These are phyloP conservation scores for Aspergillus glaucus DNA, from an alignment of 2,329 filamentous ascomycete genomes.

Conservation along the genomic window DNA sequence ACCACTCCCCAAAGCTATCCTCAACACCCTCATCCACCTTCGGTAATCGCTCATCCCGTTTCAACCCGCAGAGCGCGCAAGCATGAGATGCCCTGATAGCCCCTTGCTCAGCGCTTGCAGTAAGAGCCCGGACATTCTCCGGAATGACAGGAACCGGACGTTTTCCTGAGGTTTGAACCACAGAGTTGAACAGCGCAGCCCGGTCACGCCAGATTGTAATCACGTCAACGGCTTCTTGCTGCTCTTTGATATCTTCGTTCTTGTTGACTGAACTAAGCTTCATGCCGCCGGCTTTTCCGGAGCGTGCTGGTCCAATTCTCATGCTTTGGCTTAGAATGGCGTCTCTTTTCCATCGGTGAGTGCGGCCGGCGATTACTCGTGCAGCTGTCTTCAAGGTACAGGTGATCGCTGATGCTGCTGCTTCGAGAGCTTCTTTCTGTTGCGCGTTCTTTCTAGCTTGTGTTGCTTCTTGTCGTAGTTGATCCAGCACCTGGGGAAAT, in stretches of 20 bases:
- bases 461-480: conserved; percentile 60
- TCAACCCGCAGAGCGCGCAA: conserved; percentile 82
- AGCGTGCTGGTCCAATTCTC: conserved; percentile 70
- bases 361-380: conserved; percentile 78
- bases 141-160: conserved; percentile 61
- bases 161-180: conserved; percentile 36
- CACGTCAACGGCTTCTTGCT: conserved; percentile 75
- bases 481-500: conserved; percentile 64
- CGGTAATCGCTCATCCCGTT: conserved; percentile 72
- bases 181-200: conserved; percentile 66
- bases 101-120: conserved; percentile 55
- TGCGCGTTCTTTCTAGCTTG: conserved; percentile 57
- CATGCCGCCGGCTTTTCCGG: conserved; percentile 73
- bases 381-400: conserved; percentile 53
- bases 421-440: conserved; percentile 21
- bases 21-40: conserved; percentile 72
- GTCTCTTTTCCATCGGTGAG: conserved; percentile 85
- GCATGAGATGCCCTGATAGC: conserved; percentile 66
- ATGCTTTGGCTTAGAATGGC: conserved; percentile 77
- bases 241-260: conserved; percentile 72
- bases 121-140: conserved; percentile 62
- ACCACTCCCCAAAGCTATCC: conserved; percentile 96
- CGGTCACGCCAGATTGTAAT: conserved; percentile 68
- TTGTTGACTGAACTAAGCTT: conserved; percentile 84
- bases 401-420: conserved; percentile 20